Conservation (phyloP, 2,329 filamentous ascomycete genomes). For the Emydomyces testavorans region DNA sequence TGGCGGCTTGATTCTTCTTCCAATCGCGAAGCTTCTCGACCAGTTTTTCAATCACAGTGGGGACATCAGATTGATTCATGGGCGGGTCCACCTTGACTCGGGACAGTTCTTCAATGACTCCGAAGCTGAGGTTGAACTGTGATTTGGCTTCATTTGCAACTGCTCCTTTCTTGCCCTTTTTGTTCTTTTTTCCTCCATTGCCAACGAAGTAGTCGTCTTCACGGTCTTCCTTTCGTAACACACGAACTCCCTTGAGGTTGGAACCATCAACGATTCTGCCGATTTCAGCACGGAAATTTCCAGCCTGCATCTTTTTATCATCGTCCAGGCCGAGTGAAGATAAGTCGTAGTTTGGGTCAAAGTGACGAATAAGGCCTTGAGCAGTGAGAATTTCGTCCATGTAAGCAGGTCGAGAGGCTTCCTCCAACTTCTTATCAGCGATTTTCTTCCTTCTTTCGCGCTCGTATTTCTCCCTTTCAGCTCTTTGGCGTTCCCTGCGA, state of each 20-base stretch:
- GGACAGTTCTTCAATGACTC: constrained; percentile 80
- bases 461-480: constrained; percentile 54
- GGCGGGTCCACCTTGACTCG: constrained; percentile 79
- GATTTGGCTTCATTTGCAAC: constrained; percentile 35
- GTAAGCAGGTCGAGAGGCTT: constrained; percentile 62
- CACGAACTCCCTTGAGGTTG: constrained; percentile 71
- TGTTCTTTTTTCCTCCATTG: constrained; percentile 67
- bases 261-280: constrained; percentile 73
- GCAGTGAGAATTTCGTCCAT: constrained; percentile 83
- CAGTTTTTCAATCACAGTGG: constrained; percentile 71
- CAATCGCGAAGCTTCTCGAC: constrained; percentile 83
- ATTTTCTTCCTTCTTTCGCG: constrained; percentile 42
- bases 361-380: constrained; percentile 78
- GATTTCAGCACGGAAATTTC: constrained; percentile 65
- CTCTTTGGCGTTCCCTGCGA: constrained; percentile 63
- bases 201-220: constrained; percentile 75
- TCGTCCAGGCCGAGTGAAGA: constrained; percentile 45
- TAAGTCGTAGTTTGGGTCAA: constrained; percentile 71
- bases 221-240: constrained; percentile 75
- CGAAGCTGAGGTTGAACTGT: constrained; percentile 78
- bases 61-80: constrained; percentile 72
- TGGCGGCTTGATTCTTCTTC: constrained; percentile 78
- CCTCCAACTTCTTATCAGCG: constrained; percentile 44
- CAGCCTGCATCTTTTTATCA: constrained; percentile 40
- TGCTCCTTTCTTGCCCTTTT: constrained; percentile 69